phyloP scores from a whole-genome alignment of 2,329 filamentous ascomycete species.

The Sporothrix pseudoabietina region DNA sequence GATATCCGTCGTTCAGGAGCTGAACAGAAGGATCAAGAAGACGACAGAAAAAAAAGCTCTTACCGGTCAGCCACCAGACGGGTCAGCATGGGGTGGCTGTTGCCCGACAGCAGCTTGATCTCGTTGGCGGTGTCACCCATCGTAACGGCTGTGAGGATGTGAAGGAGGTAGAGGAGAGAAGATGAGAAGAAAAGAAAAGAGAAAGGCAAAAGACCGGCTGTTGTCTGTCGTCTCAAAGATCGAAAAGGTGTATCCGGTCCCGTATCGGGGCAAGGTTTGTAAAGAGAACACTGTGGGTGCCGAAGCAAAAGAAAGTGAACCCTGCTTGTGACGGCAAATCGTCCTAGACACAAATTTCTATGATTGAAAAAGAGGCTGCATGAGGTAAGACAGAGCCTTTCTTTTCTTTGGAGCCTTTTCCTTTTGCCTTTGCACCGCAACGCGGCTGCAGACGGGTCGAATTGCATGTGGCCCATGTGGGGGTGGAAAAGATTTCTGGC shows the following conservation, averaged over 20 bases:
- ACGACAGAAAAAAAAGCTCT: background rate
- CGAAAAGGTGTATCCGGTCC: background rate
- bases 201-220: background rate
- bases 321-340: background rate
- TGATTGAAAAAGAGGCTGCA: slow-evolving; percentile 22
- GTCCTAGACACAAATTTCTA: slow-evolving; percentile 9
- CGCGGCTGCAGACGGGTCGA: slow-evolving; percentile 18
- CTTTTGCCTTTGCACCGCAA: background rate
- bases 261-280: background rate
- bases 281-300: background rate
- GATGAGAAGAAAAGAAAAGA: background rate
- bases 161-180: background rate
- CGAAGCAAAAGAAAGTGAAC: background rate
- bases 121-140: slow-evolving; percentile 41
- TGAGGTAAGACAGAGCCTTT: slow-evolving; percentile 14
- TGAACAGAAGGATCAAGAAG: too few relatives aligned
- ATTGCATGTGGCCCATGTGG: slow-evolving; percentile 23
- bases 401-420: background rate
- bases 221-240: background rate
- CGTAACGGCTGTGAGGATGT: background rate
- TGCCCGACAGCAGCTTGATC: slow-evolving; percentile 47
- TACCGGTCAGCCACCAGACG: slow-evolving; percentile 46
- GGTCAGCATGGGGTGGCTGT: slow-evolving; percentile 46
- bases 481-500: slow-evolving; percentile 14
- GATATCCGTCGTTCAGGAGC: too few relatives aligned